Percentiles rank a stretch among this genome's conserved stretches.
Evolutionary conservation across 371 early-diverging fungal species (phyloP).

Genomic region (Mucor indicus): DNA sequence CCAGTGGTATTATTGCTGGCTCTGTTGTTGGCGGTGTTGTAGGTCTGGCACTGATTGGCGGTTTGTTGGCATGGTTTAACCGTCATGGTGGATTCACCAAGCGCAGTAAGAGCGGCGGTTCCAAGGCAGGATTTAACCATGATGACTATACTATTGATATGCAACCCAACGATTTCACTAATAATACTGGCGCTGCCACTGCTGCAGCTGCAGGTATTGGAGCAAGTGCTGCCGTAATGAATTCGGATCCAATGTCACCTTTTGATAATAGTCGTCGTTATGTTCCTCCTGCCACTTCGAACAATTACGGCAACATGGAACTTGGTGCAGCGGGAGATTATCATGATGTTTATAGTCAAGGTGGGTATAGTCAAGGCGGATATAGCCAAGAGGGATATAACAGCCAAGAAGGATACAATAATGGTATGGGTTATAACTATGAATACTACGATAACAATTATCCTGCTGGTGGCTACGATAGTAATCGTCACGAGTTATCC

Average conservation of each 20-base stretch:
- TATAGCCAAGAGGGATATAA: constrained; percentile 7
- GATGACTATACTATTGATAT: constrained; percentile 24
- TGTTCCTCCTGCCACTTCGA: constrained; percentile 7
- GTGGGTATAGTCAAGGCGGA: constrained; percentile 13
- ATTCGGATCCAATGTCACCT: constrained; percentile 16
- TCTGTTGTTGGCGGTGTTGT: constrained; percentile 39
- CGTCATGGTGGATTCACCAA: constrained; percentile 17
- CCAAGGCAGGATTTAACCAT: constrained; percentile 3
- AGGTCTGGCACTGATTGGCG: constrained; percentile 33
- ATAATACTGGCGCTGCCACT: not conserved
- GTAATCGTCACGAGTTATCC: constrained; percentile 3
- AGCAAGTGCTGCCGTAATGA: constrained; percentile 1
- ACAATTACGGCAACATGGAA: not conserved
- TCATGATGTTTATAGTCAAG: constrained; percentile 18
- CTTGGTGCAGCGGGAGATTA: constrained; percentile 3
- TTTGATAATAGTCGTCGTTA: constrained; percentile 20
- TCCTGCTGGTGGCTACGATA: constrained; percentile 14
- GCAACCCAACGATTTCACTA: constrained; percentile 20
- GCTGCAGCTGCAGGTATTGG: constrained; percentile 3
- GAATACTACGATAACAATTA: constrained; percentile 1
- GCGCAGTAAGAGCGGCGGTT: constrained; percentile 8
- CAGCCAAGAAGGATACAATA: constrained; percentile 3
- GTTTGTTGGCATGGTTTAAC: constrained; percentile 29
- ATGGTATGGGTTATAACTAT: not conserved
- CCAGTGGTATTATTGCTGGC: constrained; percentile 33